These are phyloP conservation scores for Brettanomyces custersianus DNA, from an alignment of 805 yeast genomes.

Conservation along the genomic window DNA sequence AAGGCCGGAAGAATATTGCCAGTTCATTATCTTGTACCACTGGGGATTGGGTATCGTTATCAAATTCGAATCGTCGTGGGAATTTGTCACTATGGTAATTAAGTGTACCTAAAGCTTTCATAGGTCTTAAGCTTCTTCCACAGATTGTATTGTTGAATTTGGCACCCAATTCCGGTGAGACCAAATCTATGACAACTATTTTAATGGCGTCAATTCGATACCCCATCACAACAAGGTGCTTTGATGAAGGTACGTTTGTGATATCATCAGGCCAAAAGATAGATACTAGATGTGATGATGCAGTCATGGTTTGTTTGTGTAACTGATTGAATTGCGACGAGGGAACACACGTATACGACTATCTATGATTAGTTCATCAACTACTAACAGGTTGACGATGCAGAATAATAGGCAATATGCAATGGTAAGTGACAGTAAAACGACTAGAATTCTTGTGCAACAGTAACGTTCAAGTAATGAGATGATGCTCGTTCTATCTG, in stretches of 20 bases:
- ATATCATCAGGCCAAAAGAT: slow-evolving; percentile 26
- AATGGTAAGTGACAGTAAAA: slow-evolving; percentile 2
- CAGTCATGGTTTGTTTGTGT: not conserved
- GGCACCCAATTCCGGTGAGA: slow-evolving; percentile 10
- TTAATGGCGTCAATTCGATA: slow-evolving; percentile 15
- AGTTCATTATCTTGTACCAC: slow-evolving; percentile 12
- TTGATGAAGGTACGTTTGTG: slow-evolving; percentile 1
- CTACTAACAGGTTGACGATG: slow-evolving; percentile 5
- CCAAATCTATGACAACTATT: slow-evolving; percentile 18
- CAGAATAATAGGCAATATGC: slow-evolving; percentile 2
- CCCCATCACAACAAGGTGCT: slow-evolving; percentile 19
- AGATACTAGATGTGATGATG: slow-evolving; percentile 4
- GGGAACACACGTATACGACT: slow-evolving; percentile 4
- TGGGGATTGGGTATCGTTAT: slow-evolving; percentile 9
- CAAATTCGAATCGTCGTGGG: slow-evolving; percentile 11
- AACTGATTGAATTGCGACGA: slow-evolving; percentile 11
- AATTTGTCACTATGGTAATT: slow-evolving; percentile 12
- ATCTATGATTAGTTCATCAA: slow-evolving; percentile 3
- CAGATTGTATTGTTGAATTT: slow-evolving; percentile 10
- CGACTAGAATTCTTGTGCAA: slow-evolving; percentile 3
- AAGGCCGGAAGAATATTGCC: slow-evolving; percentile 57
- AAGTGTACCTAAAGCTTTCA: slow-evolving; percentile 20
- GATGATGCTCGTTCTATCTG: no score
- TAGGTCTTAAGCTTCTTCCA: slow-evolving; percentile 13
- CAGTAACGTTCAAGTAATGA: slow-evolving; percentile 1